Percentiles rank a stretch among this genome's conserved stretches.
Conservation (phyloP, 176 grass and related monocot genomes). For the Themeda triandra region DNA sequence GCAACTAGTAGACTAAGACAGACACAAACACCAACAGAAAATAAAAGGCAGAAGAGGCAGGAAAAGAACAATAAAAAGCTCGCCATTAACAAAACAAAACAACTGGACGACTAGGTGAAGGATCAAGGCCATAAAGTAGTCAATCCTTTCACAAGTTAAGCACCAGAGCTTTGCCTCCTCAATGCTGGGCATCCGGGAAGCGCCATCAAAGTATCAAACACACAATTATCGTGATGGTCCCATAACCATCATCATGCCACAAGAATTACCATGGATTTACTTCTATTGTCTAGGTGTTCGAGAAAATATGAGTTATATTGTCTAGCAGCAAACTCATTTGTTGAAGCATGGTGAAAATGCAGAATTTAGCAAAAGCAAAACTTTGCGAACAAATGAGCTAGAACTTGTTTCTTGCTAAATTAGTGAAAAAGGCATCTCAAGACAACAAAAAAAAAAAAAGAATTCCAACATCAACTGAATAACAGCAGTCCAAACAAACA, state of each 20-base stretch:
- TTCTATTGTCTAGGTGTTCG: background rate
- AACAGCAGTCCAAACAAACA: background rate
- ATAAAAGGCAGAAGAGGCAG: background rate
- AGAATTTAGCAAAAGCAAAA: background rate
- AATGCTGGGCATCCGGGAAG: background rate
- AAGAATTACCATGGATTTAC: background rate
- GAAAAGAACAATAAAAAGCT: background rate
- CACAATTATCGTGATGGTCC: background rate
- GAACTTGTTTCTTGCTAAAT: background rate
- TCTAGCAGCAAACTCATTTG: background rate
- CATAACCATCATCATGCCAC: background rate
- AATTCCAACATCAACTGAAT: background rate
- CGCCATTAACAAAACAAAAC: background rate
- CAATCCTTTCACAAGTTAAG: background rate
- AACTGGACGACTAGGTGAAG: background rate
- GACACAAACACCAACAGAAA: background rate
- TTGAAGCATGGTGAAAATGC: slow-evolving; percentile 4
- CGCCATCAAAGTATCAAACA: background rate
- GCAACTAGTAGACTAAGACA: background rate
- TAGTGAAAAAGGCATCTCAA: background rate
- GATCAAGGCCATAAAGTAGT: background rate
- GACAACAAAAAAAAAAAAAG: background rate
- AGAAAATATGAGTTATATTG: background rate
- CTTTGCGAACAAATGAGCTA: background rate
- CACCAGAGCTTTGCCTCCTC: background rate